phyloP scores from a whole-genome alignment of 2,329 filamentous ascomycete species.

The Colletotrichum sp. region DNA sequence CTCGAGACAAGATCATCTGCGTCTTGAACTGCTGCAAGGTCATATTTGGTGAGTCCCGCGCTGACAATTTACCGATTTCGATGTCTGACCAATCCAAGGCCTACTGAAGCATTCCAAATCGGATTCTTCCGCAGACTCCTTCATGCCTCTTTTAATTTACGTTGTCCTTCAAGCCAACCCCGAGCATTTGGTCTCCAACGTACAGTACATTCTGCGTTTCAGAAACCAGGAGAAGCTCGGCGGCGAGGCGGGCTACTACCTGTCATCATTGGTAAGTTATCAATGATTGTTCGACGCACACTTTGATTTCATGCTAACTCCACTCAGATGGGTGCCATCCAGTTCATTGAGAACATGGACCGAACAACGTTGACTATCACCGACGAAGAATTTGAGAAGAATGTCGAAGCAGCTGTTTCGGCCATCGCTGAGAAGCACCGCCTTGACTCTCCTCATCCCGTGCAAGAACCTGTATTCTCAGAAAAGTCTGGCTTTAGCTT shows the following conservation, averaged over 20 bases:
- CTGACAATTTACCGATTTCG: background rate
- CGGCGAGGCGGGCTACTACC: slow-evolving; percentile 97
- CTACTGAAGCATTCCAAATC: slow-evolving; percentile 90
- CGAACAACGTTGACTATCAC: slow-evolving; percentile 91
- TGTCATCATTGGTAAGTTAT: slow-evolving; percentile 79
- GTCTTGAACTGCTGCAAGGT: slow-evolving; percentile 99
- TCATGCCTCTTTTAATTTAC: slow-evolving; percentile 93
- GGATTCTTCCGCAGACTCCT: slow-evolving; percentile 95
- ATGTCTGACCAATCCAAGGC: slow-evolving; percentile 49
- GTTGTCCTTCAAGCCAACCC: slow-evolving; percentile 94
- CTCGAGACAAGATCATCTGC: slow-evolving; percentile 97
- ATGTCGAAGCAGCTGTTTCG: slow-evolving; percentile 95
- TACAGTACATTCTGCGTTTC: slow-evolving; percentile 97
- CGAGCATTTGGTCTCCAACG: slow-evolving; percentile 94
- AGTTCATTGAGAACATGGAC: slow-evolving; percentile 97
- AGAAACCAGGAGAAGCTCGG: slow-evolving; percentile 96
- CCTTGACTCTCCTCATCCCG: slow-evolving; percentile 48
- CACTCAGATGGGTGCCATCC: slow-evolving; percentile 80
- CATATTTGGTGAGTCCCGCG: slow-evolving; percentile 76
- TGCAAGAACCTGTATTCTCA: slow-evolving; percentile 44
- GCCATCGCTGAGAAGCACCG: slow-evolving; percentile 92
- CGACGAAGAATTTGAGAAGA: slow-evolving; percentile 93
- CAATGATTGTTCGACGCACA: background rate
- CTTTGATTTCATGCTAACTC: background rate
- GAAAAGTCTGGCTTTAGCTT: slow-evolving; percentile 44